Conservation (phyloP, 129 eudicot species). For the Tagetes patula region DNA sequence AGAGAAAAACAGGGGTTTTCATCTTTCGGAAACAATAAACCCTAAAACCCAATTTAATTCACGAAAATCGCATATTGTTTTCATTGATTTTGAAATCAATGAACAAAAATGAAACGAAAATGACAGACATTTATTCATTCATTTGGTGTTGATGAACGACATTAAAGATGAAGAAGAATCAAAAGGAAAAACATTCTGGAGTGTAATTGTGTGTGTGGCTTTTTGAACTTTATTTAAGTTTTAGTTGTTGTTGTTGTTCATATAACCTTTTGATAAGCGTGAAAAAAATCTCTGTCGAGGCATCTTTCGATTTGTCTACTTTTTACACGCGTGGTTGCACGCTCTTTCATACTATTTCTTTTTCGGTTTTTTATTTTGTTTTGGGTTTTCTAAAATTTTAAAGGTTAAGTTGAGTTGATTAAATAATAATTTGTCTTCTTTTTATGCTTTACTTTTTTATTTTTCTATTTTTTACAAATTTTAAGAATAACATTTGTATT, state of each 20-base stretch:
- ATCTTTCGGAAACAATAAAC: conserved; percentile 1
- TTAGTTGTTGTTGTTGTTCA: background rate
- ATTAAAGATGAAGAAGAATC: conserved; percentile 9
- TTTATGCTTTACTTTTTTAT: conserved; percentile 15
- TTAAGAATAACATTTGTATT: too few species aligned
- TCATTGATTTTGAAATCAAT: conserved; percentile 31
- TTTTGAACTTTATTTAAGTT: conserved; percentile 29
- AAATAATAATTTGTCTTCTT: conserved; percentile 32
- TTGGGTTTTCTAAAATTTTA: background rate
- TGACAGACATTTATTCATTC: background rate
- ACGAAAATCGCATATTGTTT: conserved; percentile 21
- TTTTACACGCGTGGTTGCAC: conserved; percentile 49
- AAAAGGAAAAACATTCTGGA: conserved; percentile 25
- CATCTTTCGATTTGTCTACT: conserved; percentile 41
- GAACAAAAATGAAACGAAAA: background rate
- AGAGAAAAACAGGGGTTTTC: conserved; percentile 18
- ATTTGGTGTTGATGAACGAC: conserved; percentile 11
- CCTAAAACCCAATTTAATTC: background rate
- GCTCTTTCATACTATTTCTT: conserved; percentile 32
- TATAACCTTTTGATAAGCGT: conserved; percentile 42
- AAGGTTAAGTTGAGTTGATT: conserved; percentile 9
- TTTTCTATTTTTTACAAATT: too few species aligned
- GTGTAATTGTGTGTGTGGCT: conserved; percentile 27
- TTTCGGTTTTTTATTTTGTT: conserved; percentile 1
- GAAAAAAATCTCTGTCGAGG: conserved; percentile 46